Evolutionary conservation across 1,139 yeast genomes (phyloP), one percentile per base, ranked within the genome.

Genomic region (Debaryomyces subglobosus): DNA sequence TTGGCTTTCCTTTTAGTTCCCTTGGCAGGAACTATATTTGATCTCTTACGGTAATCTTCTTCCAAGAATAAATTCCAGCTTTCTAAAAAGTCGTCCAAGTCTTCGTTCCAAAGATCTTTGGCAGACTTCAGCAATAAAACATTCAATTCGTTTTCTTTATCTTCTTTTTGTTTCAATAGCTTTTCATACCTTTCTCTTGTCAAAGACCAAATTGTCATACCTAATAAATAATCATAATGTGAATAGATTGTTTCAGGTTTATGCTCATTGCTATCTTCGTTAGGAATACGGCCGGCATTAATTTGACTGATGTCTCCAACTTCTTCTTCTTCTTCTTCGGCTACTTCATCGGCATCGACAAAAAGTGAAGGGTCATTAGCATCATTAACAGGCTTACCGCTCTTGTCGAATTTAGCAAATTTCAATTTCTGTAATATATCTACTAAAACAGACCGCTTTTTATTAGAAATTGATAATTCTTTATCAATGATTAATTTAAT

Each of bases 171-270:
- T 46, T 77, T 77, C 58, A 91, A 71, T 53, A 94, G 73, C 58
- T 81, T 85, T 59, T 90, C 94, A 62, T 91, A 94, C 57, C 96
- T 79, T 69, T 95, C 99, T 52, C 78, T 78, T 0, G 99, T 92
- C 62, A 94, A 81, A 27, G 97, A 86, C 96, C 97, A 91, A 58
- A 95, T 85, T 34, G 92, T 82, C 97, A 95, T 89, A 47, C 94
- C 92, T 48, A 89, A 72, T 53, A 89, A 73, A 57, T 89, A 89
- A 60, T 89, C 96, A 65, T 80, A 82, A 51, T 89, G 75, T 50
- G 88, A 76, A 60, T 78, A 76, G 12, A 77, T 60, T 4, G 72
- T 72, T 45, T 71, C 77, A 2, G 80, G 81, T 40, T 66, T 68
- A 46, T 66, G 66, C 24, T 69, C 72, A 21, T 23, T 37, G 43